Evolutionary conservation across 2,329 filamentous ascomycete species (phyloP), one percentile per base, ranked within the genome.

Genomic region (Clonostachys sp.): DNA sequence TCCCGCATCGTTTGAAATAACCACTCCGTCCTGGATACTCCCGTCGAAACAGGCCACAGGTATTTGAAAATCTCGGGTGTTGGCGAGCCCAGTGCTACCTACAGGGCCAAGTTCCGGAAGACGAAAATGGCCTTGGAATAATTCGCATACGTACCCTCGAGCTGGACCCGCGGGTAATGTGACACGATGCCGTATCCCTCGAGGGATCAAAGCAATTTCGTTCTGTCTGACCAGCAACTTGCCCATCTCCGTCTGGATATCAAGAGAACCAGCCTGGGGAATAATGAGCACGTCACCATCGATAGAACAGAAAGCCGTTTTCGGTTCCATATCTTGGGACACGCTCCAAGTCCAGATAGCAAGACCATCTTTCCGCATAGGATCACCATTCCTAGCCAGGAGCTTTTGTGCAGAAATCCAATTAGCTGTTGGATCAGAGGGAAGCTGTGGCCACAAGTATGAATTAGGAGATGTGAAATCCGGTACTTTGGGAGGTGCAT

Each of bases 261-360:
- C 86, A 39, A 92, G 68, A 13, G 77, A 74, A 3, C 88, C 88
- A 52, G 87, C 80, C 61, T 92, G 88, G 2, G 86, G 76, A 13
- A 92, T 86, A 52, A 92, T 83, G 48, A 91, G 66, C 56, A 89
- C 79, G 61, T 92, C 88, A 12, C 88, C 88, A 60, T 92, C 88
- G 0, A 89, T 86, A 4, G 86, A 91, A 73, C 92, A 95, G 63
- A 91, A 95, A 0, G 89, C 89, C 44, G 85, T 75, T 39, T 80
- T 78, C n/a, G 75, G 68, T 44, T 75, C 74, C 91, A 96, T 95
- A 59, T 84, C 83, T 62, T 80, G 84, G 16, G 87, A 87, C 0
- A 86, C 88, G 2, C 87, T 85, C 60, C 88, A 95, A 48, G 94
- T 81, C 64, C 87, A 84, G 50, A 94, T 90, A 18, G 87, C 90